Percentiles rank a stretch among this genome's conserved stretches.
phyloP scores from a whole-genome alignment of 2,329 filamentous ascomycete species.

The Acrocalymma vagum region DNA sequence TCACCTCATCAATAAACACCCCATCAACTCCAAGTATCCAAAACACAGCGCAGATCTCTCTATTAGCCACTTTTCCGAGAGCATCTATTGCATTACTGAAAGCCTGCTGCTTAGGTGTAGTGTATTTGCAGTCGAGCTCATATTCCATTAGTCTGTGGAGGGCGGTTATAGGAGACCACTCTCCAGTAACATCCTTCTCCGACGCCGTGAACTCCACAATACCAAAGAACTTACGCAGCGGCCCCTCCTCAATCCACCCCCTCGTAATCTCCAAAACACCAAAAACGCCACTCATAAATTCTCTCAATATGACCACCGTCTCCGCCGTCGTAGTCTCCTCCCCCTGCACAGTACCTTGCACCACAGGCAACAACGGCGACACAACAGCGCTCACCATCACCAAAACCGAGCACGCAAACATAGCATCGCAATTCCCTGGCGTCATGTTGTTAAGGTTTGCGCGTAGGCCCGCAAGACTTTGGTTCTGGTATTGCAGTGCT shows the following conservation, averaged over 20 bases:
- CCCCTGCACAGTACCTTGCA: too few species aligned
- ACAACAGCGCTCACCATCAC: slow-evolving; percentile 21
- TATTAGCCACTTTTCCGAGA: slow-evolving; percentile 6
- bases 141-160: too few species aligned
- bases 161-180: too few species aligned
- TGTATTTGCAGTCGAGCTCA: too few species aligned
- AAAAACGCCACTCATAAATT: slow-evolving; percentile 17
- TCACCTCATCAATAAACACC: slow-evolving; percentile 17
- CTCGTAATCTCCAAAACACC: slow-evolving; percentile 13
- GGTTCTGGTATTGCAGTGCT: slow-evolving; percentile 8
- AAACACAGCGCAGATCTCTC: slow-evolving; percentile 7
- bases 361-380: slow-evolving; percentile 14
- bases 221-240: slow-evolving; percentile 11
- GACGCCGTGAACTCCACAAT: too few species aligned
- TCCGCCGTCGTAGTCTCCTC: too few species aligned
- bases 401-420: slow-evolving; percentile 15
- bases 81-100: slow-evolving; percentile 9
- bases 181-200: too few species aligned
- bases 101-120: too few species aligned
- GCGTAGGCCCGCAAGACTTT: slow-evolving; percentile 12
- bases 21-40: slow-evolving; percentile 9
- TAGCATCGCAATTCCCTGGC: slow-evolving; percentile 12
- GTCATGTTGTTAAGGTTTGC: slow-evolving; percentile 9
- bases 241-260: slow-evolving; percentile 15
- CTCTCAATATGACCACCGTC: slow-evolving; percentile 12